phyloP scores from a whole-genome alignment of 2,329 filamentous ascomycete genomes.

The Didymella pinodella region DNA sequence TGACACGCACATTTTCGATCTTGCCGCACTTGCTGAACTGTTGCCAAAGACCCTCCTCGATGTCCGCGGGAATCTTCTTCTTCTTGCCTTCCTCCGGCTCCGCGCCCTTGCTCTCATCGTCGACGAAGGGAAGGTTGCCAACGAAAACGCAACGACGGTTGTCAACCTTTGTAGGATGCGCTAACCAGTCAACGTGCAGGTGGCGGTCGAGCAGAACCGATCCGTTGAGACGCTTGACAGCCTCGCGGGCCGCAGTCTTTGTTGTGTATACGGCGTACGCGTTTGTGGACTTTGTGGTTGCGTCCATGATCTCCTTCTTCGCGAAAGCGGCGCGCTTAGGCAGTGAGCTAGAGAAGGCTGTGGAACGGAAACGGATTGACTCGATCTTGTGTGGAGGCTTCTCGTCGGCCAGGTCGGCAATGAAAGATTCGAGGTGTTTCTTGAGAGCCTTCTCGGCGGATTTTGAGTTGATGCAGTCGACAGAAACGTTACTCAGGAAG shows the following conservation, averaged over 20 bases:
- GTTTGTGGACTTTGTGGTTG: slow-evolving; percentile 91
- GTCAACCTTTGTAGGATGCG: slow-evolving; percentile 83
- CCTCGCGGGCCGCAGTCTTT: slow-evolving; percentile 75
- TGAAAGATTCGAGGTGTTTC: slow-evolving; percentile 78
- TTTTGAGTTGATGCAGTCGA: slow-evolving; percentile 82
- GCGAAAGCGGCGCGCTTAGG: slow-evolving; percentile 96
- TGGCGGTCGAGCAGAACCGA: slow-evolving; percentile 85
- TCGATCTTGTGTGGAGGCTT: slow-evolving; percentile 75
- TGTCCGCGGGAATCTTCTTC: slow-evolving; percentile 77
- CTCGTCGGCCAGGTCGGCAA: slow-evolving; percentile 60
- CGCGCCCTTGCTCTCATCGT: slow-evolving; percentile 79
- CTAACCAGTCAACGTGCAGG: slow-evolving; percentile 87
- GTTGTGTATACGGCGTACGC: slow-evolving; percentile 92
- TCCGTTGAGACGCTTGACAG: slow-evolving; percentile 81
- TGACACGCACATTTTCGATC: slow-evolving; percentile 91
- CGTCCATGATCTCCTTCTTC: slow-evolving; percentile 86
- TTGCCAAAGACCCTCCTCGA: slow-evolving; percentile 92
- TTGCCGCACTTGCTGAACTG: slow-evolving; percentile 79
- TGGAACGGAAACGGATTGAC: slow-evolving; percentile 92
- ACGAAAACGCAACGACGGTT: slow-evolving; percentile 94
- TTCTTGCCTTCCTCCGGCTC: slow-evolving; percentile 71
- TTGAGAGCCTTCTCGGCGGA: slow-evolving; percentile 78
- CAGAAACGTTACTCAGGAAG: slow-evolving; percentile 91
- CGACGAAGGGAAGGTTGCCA: slow-evolving; percentile 94
- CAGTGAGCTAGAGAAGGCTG: slow-evolving; percentile 80